Conservation (phyloP, 345 rosid species). For the Murraya koenigii region DNA sequence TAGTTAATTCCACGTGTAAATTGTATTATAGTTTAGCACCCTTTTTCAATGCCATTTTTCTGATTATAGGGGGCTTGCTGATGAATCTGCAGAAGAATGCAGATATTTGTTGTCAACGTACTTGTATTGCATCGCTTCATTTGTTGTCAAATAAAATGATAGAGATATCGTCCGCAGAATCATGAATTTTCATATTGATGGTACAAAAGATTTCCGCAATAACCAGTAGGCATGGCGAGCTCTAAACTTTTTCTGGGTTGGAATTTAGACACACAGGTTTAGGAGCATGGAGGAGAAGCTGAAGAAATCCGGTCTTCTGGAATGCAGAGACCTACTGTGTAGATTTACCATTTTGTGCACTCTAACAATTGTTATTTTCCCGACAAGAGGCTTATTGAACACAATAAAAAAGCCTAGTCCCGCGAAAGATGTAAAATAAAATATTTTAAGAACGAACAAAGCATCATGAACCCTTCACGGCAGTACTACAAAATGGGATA, state of each 20-base stretch:
- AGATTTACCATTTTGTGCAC: not conserved
- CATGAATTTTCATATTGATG: no score
- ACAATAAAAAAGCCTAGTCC: constrained; percentile 10
- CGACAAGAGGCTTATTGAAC: not conserved
- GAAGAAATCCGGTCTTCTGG: not conserved
- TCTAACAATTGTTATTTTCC: constrained; percentile 3
- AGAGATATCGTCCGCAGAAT: not conserved
- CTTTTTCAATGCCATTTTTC: constrained; percentile 24
- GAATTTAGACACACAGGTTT: no score
- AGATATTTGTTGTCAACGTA: constrained; percentile 30
- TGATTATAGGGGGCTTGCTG: constrained; percentile 18
- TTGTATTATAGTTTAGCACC: constrained; percentile 39
- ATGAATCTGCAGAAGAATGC: constrained; percentile 55
- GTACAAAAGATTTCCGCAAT: no score
- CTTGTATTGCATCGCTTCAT: constrained; percentile 19
- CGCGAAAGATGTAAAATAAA: not conserved
- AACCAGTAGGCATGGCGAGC: no score
- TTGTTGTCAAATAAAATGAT: constrained; percentile 26
- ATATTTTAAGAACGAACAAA: constrained; percentile 1
- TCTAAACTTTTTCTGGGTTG: no score
- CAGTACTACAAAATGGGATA: constrained; percentile 37
- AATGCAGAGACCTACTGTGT: not conserved
- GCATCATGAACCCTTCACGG: constrained; percentile 5
- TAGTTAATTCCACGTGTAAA: constrained; percentile 47
- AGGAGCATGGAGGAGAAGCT: not conserved